Conservation (phyloP, 2,329 filamentous ascomycete genomes). For the Chaetomium strumarium region DNA sequence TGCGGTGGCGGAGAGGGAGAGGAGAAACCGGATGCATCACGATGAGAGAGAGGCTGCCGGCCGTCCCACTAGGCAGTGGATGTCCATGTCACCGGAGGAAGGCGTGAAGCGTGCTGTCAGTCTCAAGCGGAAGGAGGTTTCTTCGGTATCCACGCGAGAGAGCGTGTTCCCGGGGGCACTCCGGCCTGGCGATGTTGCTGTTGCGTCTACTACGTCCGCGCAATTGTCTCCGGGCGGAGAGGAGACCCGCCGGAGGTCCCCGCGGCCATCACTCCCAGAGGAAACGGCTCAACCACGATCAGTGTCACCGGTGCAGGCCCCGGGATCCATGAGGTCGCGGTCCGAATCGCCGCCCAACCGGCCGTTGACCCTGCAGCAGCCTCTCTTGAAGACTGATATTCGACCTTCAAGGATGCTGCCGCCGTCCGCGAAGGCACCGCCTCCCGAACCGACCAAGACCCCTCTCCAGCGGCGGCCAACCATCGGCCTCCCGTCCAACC, state of each 20-base stretch:
- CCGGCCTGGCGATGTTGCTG: conserved; percentile 22
- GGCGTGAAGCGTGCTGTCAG: conserved; percentile 32
- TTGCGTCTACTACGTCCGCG: conserved; percentile 40
- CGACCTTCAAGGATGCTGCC: conserved; percentile 29
- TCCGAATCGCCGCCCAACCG: conserved; percentile 8
- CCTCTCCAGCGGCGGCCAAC: conserved; percentile 41
- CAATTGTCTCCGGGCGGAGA: conserved; percentile 48
- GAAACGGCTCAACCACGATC: background rate
- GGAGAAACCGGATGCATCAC: conserved; percentile 32
- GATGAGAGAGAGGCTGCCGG: conserved; percentile 31
- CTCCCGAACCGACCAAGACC: conserved; percentile 32
- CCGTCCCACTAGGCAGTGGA: conserved; percentile 34
- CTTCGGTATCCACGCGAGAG: conserved; percentile 23
- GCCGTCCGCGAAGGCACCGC: conserved; percentile 28
- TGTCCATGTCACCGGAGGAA: conserved; percentile 31
- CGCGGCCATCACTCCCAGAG: conserved; percentile 33
- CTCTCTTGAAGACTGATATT: conserved; percentile 22
- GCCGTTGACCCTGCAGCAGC: conserved; percentile 7
- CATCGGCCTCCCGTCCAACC: conserved; percentile 44
- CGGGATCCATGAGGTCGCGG: background rate
- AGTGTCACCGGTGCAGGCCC: background rate
- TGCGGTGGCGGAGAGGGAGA: conserved; percentile 40
- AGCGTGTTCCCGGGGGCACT: conserved; percentile 21
- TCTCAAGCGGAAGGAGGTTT: conserved; percentile 36
- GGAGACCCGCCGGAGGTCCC: conserved; percentile 47